Evolutionary conservation across 208 protist species (phyloP), one percentile per base, ranked within the genome.

Genomic region (Acanthamoeba triangularis): DNA sequence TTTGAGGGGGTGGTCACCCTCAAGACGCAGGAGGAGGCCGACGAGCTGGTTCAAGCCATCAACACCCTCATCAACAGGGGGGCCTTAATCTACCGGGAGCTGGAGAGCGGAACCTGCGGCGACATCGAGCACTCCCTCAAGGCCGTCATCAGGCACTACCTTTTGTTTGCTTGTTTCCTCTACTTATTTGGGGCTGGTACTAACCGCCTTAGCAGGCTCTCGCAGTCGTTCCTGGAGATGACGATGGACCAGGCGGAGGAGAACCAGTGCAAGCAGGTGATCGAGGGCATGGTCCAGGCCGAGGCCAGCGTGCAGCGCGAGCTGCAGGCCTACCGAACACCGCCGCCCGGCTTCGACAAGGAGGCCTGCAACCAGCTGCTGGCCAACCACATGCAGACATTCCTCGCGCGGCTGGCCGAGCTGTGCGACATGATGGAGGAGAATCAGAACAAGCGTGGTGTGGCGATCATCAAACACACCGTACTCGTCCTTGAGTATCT

Each of bases 361-460:
- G 61, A 67, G 61, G 28, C 14, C 54, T 23, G 54, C 54, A 23
- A 59, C 1, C 18, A 59, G 54, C 5, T 16, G 54, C 61, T 67
- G 16, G 61, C 61, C 61, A 1, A 7, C 0, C 28, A 14, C 28
- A 67, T 67, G 61, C 16, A 67, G 28, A 4, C 16, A 0, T 67
- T 67, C 61, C 20, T 67, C 28, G 2, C 10, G 28, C 20, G 28
- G 6, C 61, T 67, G 16, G 61, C 61, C 20, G 23, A 67, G 61
- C 61, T 67, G 20, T 67, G 61, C 61, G 61, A 67, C 6, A 67
- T 67, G 61, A 67, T 67, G 61, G 61, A 67, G 61, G 61, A 67
- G 25, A 67, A 67, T 23, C 61, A 67, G 25, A 67, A 67, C 61
- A 67, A 67, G 61, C 61, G 61, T 25, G 61, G 61, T 4, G 4